Evolutionary conservation across 2,329 filamentous ascomycete species (phyloP).

Genomic region (Paramyrothecium sp.): DNA sequence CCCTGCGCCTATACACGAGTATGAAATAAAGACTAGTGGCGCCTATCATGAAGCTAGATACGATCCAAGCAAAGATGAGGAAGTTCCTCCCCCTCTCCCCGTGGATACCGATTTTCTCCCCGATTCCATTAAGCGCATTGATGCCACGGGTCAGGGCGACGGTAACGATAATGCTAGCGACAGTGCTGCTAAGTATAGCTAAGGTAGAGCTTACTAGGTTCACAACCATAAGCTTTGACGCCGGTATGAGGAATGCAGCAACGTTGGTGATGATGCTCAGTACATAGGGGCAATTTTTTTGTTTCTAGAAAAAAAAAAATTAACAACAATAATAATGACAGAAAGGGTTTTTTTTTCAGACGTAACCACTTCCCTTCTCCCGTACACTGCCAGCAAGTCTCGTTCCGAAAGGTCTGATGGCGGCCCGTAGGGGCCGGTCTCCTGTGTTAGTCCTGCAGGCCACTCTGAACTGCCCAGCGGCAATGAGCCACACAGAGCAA

Average conservation of each 20-base stretch:
- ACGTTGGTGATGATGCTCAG: too few relatives aligned
- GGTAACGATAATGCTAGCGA: neutral
- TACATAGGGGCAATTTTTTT: too few relatives aligned
- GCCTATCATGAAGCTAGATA: neutral
- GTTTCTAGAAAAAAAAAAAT: too few relatives aligned
- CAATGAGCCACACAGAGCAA: neutral
- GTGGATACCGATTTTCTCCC: neutral
- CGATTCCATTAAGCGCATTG: neutral
- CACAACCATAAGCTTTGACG: neutral
- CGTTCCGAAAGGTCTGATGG: neutral
- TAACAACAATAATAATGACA: too few relatives aligned
- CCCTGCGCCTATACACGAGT: neutral
- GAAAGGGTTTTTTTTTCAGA: too few relatives aligned
- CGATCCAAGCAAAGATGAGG: neutral
- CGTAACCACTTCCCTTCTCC: too few relatives aligned
- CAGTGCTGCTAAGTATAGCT: neutral
- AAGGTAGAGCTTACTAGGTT: neutral
- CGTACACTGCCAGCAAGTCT: neutral
- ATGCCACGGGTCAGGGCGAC: neutral
- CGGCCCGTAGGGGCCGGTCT: neutral
- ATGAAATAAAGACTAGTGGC: neutral
- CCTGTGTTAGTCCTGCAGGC: neutral
- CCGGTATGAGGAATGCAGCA: neutral
- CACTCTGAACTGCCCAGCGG: neutral
- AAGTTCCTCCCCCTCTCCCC: neutral